phyloP scores from a whole-genome alignment of 768 basidiomycete species.

The Lactarius evosmus region DNA sequence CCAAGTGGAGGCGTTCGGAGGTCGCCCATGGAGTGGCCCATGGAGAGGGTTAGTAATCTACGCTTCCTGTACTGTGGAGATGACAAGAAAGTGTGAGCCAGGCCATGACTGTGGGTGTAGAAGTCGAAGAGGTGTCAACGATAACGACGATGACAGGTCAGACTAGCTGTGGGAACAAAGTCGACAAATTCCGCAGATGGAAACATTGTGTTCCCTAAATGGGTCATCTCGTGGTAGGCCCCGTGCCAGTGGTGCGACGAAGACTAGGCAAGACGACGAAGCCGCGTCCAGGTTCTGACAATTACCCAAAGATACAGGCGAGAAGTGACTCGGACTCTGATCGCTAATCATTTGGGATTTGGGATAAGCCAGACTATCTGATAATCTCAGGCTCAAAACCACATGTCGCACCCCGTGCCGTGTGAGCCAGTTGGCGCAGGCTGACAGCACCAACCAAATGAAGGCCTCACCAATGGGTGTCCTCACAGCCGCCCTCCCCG shows the following conservation, averaged over 20 bases:
- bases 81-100: neutral
- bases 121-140: neutral
- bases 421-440: too few relatives aligned
- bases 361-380: neutral
- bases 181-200: constrained; percentile 10
- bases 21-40: neutral
- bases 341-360: neutral
- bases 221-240: neutral
- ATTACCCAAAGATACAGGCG: neutral
- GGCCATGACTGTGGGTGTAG: neutral
- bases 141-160: neutral
- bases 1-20: neutral
- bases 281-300: neutral
- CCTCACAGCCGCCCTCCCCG: neutral
- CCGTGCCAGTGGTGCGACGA: neutral
- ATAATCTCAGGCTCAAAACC: neutral
- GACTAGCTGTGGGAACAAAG: constrained; percentile 13
- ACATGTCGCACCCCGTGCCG: too few relatives aligned
- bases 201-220: constrained; percentile 17
- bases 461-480: neutral
- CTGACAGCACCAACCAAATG: neutral
- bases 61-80: neutral
- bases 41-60: neutral
- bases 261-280: neutral
- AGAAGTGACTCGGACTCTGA: neutral